Percentiles rank a stretch among this genome's conserved stretches.
These are phyloP conservation scores for Herpetospermum pedunculosum DNA, from an alignment of 306 rosid genomes.

Conservation along the genomic window DNA sequence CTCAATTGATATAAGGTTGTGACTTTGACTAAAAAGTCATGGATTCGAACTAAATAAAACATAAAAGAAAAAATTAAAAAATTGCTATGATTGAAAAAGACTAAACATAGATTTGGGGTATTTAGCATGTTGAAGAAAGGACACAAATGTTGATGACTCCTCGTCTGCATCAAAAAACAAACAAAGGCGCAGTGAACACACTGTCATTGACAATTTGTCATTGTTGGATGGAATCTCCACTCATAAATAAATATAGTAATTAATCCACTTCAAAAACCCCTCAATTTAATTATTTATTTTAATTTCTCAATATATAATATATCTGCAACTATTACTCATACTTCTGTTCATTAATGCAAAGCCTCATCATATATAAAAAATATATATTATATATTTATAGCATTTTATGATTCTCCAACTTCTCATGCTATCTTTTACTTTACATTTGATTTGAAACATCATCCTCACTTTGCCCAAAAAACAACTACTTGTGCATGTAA, in stretches of 20 bases:
- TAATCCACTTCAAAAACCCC: not conserved
- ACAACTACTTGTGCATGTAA: not conserved
- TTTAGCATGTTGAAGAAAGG: not conserved
- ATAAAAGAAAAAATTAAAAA: no score
- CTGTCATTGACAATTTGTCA: not conserved
- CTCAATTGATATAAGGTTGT: no score
- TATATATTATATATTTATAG: no score
- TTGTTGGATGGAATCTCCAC: not conserved
- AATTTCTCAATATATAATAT: no score
- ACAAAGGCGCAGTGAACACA: not conserved
- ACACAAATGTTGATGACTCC: not conserved
- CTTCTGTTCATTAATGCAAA: not conserved
- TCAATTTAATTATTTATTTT: no score
- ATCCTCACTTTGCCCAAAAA: not conserved
- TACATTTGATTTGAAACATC: not conserved
- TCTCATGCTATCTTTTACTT: not conserved
- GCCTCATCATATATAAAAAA: not conserved
- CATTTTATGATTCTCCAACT: not conserved
- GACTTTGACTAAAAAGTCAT: no score
- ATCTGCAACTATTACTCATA: not conserved
- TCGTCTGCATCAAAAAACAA: not conserved
- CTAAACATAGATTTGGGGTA: no score
- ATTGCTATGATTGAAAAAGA: no score
- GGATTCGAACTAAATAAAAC: no score
- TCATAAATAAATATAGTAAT: no score